Base-by-base conservation (phyloP, 192 early-diverging fungal genomes). In the Podochytrium sp. region DNA sequence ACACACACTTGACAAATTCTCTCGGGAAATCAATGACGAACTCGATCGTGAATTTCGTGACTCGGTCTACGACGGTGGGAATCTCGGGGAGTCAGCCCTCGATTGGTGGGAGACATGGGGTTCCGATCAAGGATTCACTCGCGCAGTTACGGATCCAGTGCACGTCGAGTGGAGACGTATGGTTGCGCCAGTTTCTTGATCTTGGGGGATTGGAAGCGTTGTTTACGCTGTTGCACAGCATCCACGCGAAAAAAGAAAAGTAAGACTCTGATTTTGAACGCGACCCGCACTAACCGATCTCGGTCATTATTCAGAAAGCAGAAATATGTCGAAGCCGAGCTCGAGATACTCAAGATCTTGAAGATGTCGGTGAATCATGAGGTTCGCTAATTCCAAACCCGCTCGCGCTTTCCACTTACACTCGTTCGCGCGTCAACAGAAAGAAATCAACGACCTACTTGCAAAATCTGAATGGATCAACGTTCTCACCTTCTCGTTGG, bases 301-400 rank as follows among this genome's bases (percentile, higher is more conserved):
- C 47, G 47, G 14, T 49, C 20, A 38, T 43, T 10, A n/a, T 14
- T 20, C 34, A 82, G 81, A 49, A 83, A 83, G 52, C 23, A 34
- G n/a, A 82, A 82, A 65, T 78, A 84, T 53, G 75, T 65, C 41
- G 83, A 84, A 29, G 78, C 76, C 14, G 83, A 84, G 56, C 53
- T 67, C 0, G 80, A 84, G 35, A 78, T 75, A 12, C 59, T 84
- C 20, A 80, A 82, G 41, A 68, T 84, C 23, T 55, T 84, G 29
- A 82, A 81, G 55, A 63, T 82, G 32, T 39, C 81, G 10, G 78
- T 77, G 47, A 82, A 80, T 38, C 60, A 82, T 38, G 50, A 82
- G 39, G 79, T 84, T 42, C 16, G 27, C 50, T n/a, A n/a, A n/a
- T n/a, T n/a, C n/a, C n/a, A n/a, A n/a, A n/a, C n/a, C n/a, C n/a